Evolutionary conservation across 192 early-diverging fungal species (phyloP), one percentile per base, ranked within the genome.

Genomic region (Chytriomyces sp.): DNA sequence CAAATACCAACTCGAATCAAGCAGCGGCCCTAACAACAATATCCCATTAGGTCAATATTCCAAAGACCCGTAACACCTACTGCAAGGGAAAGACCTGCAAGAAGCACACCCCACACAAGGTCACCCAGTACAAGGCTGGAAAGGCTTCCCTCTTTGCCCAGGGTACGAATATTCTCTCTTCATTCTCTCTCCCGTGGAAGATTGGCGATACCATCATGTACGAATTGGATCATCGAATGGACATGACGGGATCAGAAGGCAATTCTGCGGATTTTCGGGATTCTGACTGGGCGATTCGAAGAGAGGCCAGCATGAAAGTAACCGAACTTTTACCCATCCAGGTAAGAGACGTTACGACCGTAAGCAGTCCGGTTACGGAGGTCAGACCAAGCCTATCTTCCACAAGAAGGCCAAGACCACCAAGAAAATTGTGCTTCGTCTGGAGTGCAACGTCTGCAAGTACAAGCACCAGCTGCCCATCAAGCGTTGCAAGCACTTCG

Each of bases 361-460:
- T 82, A 99, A 99, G 92, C 97, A 98, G 88, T 92, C 91, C 75
- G 98, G 98, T 90, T 98, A 92, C 89, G 98, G 98, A 95, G 98
- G 98, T 91, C 98, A 99, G 90, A 98, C 96, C 88, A 99, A 99
- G 93, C 98, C 96, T 83, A 94, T 98, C 82, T 99, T 99, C 95
- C 96, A 98, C 93, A 99, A 99, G 92, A 99, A 99, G 94, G 98
- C 96, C 85, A 99, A 98, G 94, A 99, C 98, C 79, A 98, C 96
- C 88, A 99, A 98, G 92, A 99, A 99, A 93, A 84, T 98, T 84
- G 97, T 97, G 44, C 93, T 99, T 78, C 94, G 96, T 91, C 89
- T 99, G 47, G 97, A 98, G 87, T 99, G 98, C 91, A 96, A 92
- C 77, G 89, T 92, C 78, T 98, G 98, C 93, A 98, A 98, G 94